Evolutionary conservation across 345 rosid genomes (phyloP).

Genomic region (Aethionema arabicum): DNA sequence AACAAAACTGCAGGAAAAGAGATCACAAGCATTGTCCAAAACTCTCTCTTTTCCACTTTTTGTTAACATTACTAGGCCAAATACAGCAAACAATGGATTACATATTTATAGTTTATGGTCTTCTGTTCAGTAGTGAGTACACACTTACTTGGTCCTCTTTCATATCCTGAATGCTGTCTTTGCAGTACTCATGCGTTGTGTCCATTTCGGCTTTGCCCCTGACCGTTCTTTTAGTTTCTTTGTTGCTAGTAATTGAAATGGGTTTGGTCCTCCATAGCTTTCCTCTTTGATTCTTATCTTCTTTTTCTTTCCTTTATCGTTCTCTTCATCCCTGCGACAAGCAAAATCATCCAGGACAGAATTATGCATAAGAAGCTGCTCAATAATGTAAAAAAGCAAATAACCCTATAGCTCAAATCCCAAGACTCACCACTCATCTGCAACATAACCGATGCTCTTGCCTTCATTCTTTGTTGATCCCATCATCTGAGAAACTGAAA

Average conservation of each 20-base stretch:
- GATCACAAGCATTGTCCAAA: constrained; percentile 15
- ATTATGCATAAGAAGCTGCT: constrained; percentile 8
- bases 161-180: constrained; percentile 32
- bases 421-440: constrained; percentile 81
- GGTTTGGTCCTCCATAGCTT: constrained; percentile 59
- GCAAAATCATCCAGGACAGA: constrained; percentile 7
- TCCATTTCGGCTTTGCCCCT: constrained; percentile 32
- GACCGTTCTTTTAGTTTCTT: constrained; percentile 37
- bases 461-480: constrained; percentile 42
- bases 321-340: constrained; percentile 80
- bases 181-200: constrained; percentile 24
- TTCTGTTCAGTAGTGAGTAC: not conserved
- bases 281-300: constrained; percentile 53
- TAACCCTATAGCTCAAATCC: not conserved
- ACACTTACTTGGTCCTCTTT: not conserved
- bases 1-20: constrained; percentile 34
- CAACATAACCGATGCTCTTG: constrained; percentile 61
- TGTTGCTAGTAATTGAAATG: constrained; percentile 68
- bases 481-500: constrained; percentile 32
- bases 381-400: not conserved
- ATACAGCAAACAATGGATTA: constrained; percentile 22
- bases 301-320: constrained; percentile 91
- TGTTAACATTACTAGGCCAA: constrained; percentile 29
- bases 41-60: constrained; percentile 22
- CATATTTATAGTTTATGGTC: constrained; percentile 14